Base-by-base conservation (phyloP, 352 stramenopile species). In the Globisporangium megalacanthum region DNA sequence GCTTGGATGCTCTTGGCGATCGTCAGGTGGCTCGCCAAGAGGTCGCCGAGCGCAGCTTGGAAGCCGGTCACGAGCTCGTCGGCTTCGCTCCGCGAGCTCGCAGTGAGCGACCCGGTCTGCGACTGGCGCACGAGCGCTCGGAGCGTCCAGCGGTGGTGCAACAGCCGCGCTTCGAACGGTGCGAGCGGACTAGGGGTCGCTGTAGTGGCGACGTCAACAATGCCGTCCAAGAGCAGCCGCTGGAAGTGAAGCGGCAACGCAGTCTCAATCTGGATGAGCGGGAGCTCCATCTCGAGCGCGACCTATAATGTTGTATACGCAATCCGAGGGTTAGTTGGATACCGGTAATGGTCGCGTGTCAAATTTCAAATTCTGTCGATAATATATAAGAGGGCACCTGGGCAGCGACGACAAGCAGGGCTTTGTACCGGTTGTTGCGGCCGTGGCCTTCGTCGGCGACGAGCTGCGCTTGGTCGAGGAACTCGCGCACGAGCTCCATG, bases 401-500 rank as follows among this genome's bases (percentile, higher is more conserved):
- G 3, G 84, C 84, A 13, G 84, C 84, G 19, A 91, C 54, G n/a
- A 80, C 73, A 42, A 89, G 64, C 56, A 94, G 58, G 25, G 77
- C 79, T 39, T 70, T 71, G 66, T 91, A 88, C 33, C 84, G 74
- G 47, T 89, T 84, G 67, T 90, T 88, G 60, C 80, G 77, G 33
- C 72, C 67, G 60, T 90, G 82, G 48, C 81, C 77, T 61, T 92
- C 79, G 61, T 89, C 72, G 2, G 84, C 78, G 11, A 90, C 82
- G 31, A 92, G 77, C 66, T 94, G 79, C 59, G 80, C 84, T 55
- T 94, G 83, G 64, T 90, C 79, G 29, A 94, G 68, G 62, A 94
- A 89, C 65, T 94, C 84, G 39, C 82, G 82, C 55, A 92, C 74
- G 41, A 92, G 65, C 53, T 92, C 82, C 49, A 89, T 88, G 35